Base-by-base conservation (phyloP, 768 basidiomycete genomes). In the Boletus rubescentipes region DNA sequence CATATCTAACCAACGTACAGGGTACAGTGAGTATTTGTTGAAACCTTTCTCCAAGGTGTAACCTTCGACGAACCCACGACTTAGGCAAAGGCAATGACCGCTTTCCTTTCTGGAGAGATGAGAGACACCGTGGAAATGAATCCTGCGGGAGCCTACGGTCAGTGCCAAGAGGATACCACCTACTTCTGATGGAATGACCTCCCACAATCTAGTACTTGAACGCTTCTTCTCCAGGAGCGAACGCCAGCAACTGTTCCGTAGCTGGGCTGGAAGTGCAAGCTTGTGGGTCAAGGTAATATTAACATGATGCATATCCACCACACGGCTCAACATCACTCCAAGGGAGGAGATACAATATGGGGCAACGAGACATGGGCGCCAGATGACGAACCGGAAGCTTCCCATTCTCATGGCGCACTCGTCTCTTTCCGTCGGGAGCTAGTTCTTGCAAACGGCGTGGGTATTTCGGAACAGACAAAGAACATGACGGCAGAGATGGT, bases 21-120 rank as follows among this genome's bases (percentile, higher is more conserved):
- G 89, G 89, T 30, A 89, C 91, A 46, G 91, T 91, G 67, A 67
- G 86, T 67, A 18, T 45, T 9, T 38, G 12, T 26, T 10, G n/a
- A 47, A 26, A 48, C 9, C 1, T 20, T 35, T 36, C 1, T 31
- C 10, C n/a, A 34, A 16, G 16, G 26, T 36, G 18, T 38, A 16
- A 37, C 18, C 34, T 41, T 51, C 31, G 32, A n/a, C n/a, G n/a
- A n/a, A n/a, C n/a, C n/a, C 23, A 32, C 32, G 29, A n/a, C n/a
- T 16, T 40, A 91, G 91, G 80, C 91, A 2, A 99, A 98, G 74
- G 90, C 95, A 0, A 94, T 98, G 91, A 72, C 94, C 0, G 95
- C 97, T 0, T 92, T 98, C 67, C 75, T 98, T 37, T 93, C 91
- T 0, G 96, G 96, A 11, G 96, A 98, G 72, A 97, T 98, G 86